Conservation (phyloP, 371 early-diverging fungal genomes). For the Rhizopus sp. region DNA sequence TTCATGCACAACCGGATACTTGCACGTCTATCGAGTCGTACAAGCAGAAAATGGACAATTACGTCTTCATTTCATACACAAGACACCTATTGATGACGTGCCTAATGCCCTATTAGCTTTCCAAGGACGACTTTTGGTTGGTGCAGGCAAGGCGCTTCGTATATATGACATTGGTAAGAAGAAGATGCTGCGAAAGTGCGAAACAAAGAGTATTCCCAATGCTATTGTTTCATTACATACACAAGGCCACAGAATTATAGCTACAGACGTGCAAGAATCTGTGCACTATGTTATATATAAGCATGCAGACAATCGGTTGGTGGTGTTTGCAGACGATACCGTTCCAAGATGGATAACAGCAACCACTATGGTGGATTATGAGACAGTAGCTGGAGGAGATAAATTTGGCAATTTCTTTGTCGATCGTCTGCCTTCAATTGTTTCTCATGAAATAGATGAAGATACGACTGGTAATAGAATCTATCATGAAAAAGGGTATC, state of each 20-base stretch:
- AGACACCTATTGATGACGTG: conserved; percentile 83
- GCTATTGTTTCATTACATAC: conserved; percentile 74
- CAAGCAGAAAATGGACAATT: conserved; percentile 54
- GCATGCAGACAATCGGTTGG: conserved; percentile 76
- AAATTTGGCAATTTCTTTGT: conserved; percentile 95
- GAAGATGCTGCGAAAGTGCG: conserved; percentile 90
- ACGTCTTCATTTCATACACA: conserved; percentile 79
- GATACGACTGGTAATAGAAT: conserved; percentile 86
- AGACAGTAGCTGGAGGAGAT: conserved; percentile 93
- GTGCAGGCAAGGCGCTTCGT: conserved; percentile 83
- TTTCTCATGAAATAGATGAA: conserved; percentile 78
- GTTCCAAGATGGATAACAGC: conserved; percentile 86
- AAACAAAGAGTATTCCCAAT: conserved; percentile 79
- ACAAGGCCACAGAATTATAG: conserved; percentile 85
- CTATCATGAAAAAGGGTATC: conserved; percentile 73
- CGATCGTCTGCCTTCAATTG: conserved; percentile 67
- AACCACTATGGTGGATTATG: conserved; percentile 84
- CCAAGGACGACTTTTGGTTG: conserved; percentile 89
- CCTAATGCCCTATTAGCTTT: conserved; percentile 85
- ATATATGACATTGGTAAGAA: conserved; percentile 94
- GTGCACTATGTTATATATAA: conserved; percentile 79
- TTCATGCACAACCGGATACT: conserved; percentile 66
- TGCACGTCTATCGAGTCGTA: conserved; percentile 76
- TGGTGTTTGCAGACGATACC: conserved; percentile 93
- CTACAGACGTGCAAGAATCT: conserved; percentile 89